Evolutionary conservation across 129 eudicot genomes (phyloP).

Genomic region (Heracleum sosnowskyi): DNA sequence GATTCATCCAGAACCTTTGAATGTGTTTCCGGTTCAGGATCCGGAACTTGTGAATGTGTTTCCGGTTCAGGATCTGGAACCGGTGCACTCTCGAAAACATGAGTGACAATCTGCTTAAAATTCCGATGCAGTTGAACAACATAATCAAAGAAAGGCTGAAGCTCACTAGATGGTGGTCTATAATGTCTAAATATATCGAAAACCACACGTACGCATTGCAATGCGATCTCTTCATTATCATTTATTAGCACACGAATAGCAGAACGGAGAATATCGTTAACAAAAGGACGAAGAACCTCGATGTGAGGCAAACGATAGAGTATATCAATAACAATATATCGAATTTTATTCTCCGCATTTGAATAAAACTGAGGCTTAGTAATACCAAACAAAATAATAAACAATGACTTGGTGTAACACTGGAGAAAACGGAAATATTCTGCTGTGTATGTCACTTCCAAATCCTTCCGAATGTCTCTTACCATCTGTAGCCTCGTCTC

Average conservation of each 20-base stretch:
- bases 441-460: conserved; percentile 81
- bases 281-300: conserved; percentile 80
- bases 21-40: conserved; percentile 17
- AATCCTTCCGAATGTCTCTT: conserved; percentile 78
- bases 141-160: conserved; percentile 77
- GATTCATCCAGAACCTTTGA: conserved; percentile 32
- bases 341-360: conserved; percentile 65
- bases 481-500: conserved; percentile 71
- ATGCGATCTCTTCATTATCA: conserved; percentile 84
- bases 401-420: conserved; percentile 75
- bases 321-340: conserved; percentile 67
- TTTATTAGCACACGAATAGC: conserved; percentile 80
- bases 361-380: conserved; percentile 78
- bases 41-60: conserved; percentile 32
- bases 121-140: conserved; percentile 73
- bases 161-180: conserved; percentile 65
- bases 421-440: conserved; percentile 78
- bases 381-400: conserved; percentile 45
- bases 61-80: conserved; percentile 10
- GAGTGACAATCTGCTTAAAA: conserved; percentile 58
- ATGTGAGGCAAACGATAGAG: conserved; percentile 79
- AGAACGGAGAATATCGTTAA: conserved; percentile 70
- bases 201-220: conserved; percentile 69
- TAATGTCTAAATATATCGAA: conserved; percentile 76
- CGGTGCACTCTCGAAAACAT: conserved; percentile 60